Conservation (phyloP, 202 grass and related monocot species). For the Miscanthus sacchariflorus region DNA sequence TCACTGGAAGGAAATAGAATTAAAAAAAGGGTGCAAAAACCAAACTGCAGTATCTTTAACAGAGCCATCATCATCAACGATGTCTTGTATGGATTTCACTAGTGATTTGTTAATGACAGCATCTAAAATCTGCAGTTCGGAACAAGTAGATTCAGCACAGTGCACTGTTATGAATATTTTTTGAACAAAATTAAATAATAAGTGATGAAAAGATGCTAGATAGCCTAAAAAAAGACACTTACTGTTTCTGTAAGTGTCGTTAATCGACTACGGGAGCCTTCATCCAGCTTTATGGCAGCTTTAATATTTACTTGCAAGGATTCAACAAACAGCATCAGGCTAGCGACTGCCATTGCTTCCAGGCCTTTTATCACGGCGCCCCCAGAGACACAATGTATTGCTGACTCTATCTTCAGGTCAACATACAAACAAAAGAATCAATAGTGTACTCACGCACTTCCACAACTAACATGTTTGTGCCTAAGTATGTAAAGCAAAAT, state of each 20-base stretch:
- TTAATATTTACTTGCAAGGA: slow-evolving; percentile 71
- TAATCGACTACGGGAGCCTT: slow-evolving; percentile 50
- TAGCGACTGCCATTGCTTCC: slow-evolving; percentile 64
- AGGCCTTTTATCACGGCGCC: slow-evolving; percentile 62
- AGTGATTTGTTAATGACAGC: slow-evolving; percentile 60
- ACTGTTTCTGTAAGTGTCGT: slow-evolving; percentile 60
- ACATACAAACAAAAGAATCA: slow-evolving; percentile 17
- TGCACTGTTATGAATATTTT: slow-evolving; percentile 24
- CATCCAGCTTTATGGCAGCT: slow-evolving; percentile 64
- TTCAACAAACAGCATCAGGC: slow-evolving; percentile 64
- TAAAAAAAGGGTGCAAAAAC: slow-evolving; percentile 28
- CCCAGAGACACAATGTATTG: slow-evolving; percentile 63
- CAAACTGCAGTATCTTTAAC: slow-evolving; percentile 84
- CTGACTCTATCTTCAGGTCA: slow-evolving; percentile 66
- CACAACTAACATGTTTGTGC: not conserved
- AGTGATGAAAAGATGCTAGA: slow-evolving; percentile 17
- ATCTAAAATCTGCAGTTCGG: slow-evolving; percentile 63
- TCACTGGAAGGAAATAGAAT: slow-evolving; percentile 32
- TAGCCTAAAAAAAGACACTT: not conserved
- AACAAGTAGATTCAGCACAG: slow-evolving; percentile 41
- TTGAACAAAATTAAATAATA: slow-evolving; percentile 2
- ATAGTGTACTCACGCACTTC: slow-evolving; percentile 3
- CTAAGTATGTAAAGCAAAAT: slow-evolving; percentile 19
- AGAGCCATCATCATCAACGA: slow-evolving; percentile 78
- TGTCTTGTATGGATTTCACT: slow-evolving; percentile 67